phyloP scores from a whole-genome alignment of 225 moss, liverwort and hornwort genomes.

The Antitrichia curtipendula region DNA sequence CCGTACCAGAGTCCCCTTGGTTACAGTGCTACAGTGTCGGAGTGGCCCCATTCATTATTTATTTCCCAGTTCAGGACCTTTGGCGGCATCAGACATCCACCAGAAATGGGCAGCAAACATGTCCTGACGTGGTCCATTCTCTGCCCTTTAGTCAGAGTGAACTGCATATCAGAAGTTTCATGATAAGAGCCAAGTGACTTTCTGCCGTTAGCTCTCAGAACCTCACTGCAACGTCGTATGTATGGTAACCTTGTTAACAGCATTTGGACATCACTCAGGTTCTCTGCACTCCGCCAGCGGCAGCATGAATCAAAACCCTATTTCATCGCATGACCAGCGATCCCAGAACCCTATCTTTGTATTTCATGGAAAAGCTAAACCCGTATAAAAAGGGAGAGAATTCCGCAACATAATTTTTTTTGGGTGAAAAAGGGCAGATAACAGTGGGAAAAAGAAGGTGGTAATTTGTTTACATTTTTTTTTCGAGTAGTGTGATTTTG shows the following conservation, averaged over 20 bases:
- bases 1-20: neutral
- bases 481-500: no score
- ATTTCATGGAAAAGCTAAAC: no score
- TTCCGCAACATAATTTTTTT: no score
- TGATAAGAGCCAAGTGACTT: neutral
- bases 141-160: neutral
- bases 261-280: neutral
- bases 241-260: neutral
- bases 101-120: neutral
- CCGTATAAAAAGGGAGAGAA: no score
- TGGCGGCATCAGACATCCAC: neutral
- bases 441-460: no score
- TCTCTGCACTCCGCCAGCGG: neutral
- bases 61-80: neutral
- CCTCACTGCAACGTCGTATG: neutral
- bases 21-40: no score
- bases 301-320: neutral
- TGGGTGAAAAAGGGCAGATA: no score
- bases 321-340: no score
- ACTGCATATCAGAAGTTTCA: neutral
- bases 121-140: neutral
- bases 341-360: no score
- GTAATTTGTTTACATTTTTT: no score
- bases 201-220: neutral
- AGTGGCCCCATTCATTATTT: no score